Base-by-base conservation (phyloP, 1,284 basidiomycete species). In the Pseudozyma thailandica region DNA sequence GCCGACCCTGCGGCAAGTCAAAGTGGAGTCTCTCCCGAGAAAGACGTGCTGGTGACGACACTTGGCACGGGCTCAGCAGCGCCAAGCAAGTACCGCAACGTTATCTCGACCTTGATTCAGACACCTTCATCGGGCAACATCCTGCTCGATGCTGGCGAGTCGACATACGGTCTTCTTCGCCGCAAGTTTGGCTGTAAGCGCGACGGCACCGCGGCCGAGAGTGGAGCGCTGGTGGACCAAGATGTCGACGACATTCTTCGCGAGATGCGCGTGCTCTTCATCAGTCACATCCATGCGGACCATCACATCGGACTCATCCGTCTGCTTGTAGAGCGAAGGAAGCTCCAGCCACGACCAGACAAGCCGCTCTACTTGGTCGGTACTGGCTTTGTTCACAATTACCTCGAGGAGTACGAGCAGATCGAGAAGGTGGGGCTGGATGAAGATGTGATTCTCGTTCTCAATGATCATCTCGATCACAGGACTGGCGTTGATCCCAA, bases 281-380 rank as follows among this genome's bases (percentile, higher is more conserved):
- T 96, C 71, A 93, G 91, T 72, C 95, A 98, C 81, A 88, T 91
- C 77, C 94, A 97, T 79, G 94, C 88, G 0, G 95, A 98, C 81
- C 94, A 98, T 82, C 94, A 97, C 80, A 87, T 91, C 46, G 95
- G 95, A 1, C 82, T 95, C 26, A 86, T 89, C 0, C 88, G 89
- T 49, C 83, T 98, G 15, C 86, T 98, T 12, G 85, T 88, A 0
- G 89, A 90, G 84, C 87, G 95, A 54, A 86, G 87, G 48, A 85
- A 86, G 84, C 92, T 94, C 59, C 30, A 42, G 10, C 58, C 50
- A 18, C 37, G 47, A 26, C 64, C 68, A 1, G 21, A 52, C 15
- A 38, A 72, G 33, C 74, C 90, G 0, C 83, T 95, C 2, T 93
- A 90, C 78, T 83, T 95, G 13, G 85, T 94, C 21, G 87, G 88